Evolutionary conservation across 768 basidiomycete genomes (phyloP), one percentile per base, ranked within the genome.

Genomic region (Lanmaoa rubissima): DNA sequence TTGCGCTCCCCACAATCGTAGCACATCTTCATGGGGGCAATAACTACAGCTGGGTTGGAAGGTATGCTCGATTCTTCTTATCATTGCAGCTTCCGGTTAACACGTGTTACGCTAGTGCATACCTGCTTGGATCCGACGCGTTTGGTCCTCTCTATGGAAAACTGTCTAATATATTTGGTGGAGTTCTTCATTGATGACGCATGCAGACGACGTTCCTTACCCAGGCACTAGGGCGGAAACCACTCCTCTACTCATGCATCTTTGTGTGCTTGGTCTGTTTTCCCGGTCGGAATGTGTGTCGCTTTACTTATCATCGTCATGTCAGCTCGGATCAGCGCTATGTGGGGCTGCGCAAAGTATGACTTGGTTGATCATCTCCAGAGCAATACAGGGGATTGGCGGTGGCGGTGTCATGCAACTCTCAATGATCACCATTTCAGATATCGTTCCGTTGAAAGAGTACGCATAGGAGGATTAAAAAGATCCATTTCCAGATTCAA

Each of bases 311-410:
- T 50, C 9, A 28, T 21, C 19, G 10, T n/a, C n/a, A n/a, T 16
- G 11, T 39, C 61, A 89, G 88, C 66, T 90, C 58, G 90, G 89
- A 36, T 90, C 89, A 12, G 88, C 88, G 3, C 73, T 93, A 41
- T 92, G 89, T 63, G 92, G 90, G 12, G 85, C 87, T 9, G 90
- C 92, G 0, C 87, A 93, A 68, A 83, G 55, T 56, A 87, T 92
- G 82, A 79, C 76, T 9, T 90, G 88, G 91, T 73, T 94, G 11
- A 83, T 91, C 39, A 76, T 86, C 0, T 82, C 81, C 48, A 82
- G 92, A 59, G 92, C 89, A 1, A 75, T 94, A 1, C 92, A 93
- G 69, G 90, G 92, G 12, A 82, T 92, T 32, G 92, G 91, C 12
- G 90, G 88, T 16, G 89, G 89, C 5, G 90, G 88, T 3, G 82